Evolutionary conservation across 2,329 filamentous ascomycete genomes (phyloP).

Genomic region (Hypomyces perniciosus): DNA sequence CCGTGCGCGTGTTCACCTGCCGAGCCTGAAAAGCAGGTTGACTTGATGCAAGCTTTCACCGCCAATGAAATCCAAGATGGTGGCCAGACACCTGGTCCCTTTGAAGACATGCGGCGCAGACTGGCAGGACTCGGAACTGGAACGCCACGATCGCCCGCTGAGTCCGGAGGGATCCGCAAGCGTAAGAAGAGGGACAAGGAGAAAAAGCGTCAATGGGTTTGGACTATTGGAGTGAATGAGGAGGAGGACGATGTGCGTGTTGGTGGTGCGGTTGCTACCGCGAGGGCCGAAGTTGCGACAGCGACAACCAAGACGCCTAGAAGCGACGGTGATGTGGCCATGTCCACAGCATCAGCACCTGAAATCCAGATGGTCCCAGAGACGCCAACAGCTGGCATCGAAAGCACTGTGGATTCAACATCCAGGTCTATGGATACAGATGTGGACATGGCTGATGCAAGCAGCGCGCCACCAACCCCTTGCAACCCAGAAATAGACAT

Average conservation of each 20-base stretch:
- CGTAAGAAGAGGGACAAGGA: constrained; percentile 52
- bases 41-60: constrained; percentile 46
- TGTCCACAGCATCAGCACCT: not conserved
- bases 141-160: constrained; percentile 37
- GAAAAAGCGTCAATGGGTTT: constrained; percentile 59
- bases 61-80: constrained; percentile 53
- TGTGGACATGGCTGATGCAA: constrained; percentile 45
- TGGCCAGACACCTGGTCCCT: constrained; percentile 56
- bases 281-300: constrained; percentile 28
- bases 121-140: constrained; percentile 44
- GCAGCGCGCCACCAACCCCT: constrained; percentile 26
- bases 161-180: constrained; percentile 43
- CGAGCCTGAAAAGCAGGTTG: constrained; percentile 38
- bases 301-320: constrained; percentile 12
- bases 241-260: constrained; percentile 38
- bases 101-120: constrained; percentile 56
- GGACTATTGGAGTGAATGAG: constrained; percentile 54
- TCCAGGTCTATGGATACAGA: constrained; percentile 30
- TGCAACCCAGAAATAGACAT: constrained; percentile 30
- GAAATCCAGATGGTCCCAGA: constrained; percentile 19
- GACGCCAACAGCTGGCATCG: constrained; percentile 37
- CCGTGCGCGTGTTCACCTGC: constrained; percentile 30
- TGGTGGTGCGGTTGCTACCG: constrained; percentile 37
- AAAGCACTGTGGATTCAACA: constrained; percentile 24
- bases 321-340: constrained; percentile 1